Base-by-base conservation (phyloP, 1,139 yeast genomes). In the Suhomyces terraborum region DNA sequence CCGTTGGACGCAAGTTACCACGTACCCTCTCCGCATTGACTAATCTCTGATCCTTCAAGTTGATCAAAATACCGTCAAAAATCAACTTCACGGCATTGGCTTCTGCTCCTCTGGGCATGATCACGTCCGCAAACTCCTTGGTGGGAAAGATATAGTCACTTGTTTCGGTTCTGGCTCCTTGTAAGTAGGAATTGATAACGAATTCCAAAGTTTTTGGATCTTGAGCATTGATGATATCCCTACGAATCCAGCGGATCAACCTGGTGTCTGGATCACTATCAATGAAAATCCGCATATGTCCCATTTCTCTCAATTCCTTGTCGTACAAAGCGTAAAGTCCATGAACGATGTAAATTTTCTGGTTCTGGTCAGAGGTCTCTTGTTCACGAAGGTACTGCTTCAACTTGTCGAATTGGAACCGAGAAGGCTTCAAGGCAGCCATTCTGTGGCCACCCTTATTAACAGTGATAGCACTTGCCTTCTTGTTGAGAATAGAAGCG, bases 231-330 rank as follows among this genome's bases (percentile, higher is more conserved):
- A 73, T 41, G 1, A 75, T 77, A 42, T 75, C 76, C 42, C 75
- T 55, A 46, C 70, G 58, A 29, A 81, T 84, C 87, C 93, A 81
- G 47, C 95, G 75, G 12, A 88, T 83, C 34, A 91, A 66, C 45
- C 97, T 67, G 4, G 87, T 80, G 59, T 91, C 98, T 1, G 94
- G 80, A 59, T 91, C 97, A 49, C 91, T 77, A 52, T 87, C 94
- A n/a, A 89, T 73, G 55, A 84, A 91, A 2, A 89, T 80, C 54
- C 80, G 84, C 53, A 89, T 69, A 3, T 80, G 72, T 0, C 93
- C 81, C 57, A 75, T 52, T 4, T 69, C 69, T 31, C 87, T 65
- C n/a, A 91, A 61, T 23, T 69, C 70, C 36, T 67, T 66, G 56
- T 88, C 84, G 55, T 80, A 85, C 29, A 91, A 68, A 0, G 96